Evolutionary conservation across 306 rosid genomes (phyloP).

Genomic region (Cucurbita ficifolia): DNA sequence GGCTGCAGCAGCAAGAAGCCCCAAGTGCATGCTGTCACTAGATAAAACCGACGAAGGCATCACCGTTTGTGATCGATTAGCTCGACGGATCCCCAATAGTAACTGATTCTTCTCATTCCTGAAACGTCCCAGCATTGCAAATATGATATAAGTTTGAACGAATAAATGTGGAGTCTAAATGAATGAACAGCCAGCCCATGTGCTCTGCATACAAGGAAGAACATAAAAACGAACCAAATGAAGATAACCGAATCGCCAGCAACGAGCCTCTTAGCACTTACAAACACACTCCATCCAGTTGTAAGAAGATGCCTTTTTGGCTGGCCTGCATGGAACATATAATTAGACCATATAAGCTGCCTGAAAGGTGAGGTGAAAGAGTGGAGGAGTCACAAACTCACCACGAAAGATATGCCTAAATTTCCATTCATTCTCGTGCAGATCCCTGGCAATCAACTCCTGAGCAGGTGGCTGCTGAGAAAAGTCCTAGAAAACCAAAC

Average conservation of each 20-base stretch:
- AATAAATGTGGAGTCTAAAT: neutral
- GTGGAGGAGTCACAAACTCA: slow-evolving; percentile 18
- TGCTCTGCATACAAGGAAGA: neutral
- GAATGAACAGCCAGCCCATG: neutral
- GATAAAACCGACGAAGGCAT: slow-evolving; percentile 98
- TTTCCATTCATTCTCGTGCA: slow-evolving; percentile 96
- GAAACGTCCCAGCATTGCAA: slow-evolving; percentile 1
- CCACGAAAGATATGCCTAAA: slow-evolving; percentile 98
- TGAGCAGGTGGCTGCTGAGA: slow-evolving; percentile 92
- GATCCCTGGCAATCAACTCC: slow-evolving; percentile 88
- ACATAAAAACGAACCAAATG: slow-evolving; percentile 53
- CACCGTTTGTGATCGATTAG: slow-evolving; percentile 85
- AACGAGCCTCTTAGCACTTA: slow-evolving; percentile 89
- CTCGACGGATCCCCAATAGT: slow-evolving; percentile 83
- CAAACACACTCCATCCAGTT: slow-evolving; percentile 99
- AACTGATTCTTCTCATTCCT: slow-evolving; percentile 97
- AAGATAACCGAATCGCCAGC: slow-evolving; percentile 98
- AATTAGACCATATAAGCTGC: neutral
- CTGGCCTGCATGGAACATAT: slow-evolving; percentile 51
- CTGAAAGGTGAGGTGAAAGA: neutral
- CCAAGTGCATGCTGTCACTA: slow-evolving; percentile 98
- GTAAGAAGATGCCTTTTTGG: slow-evolving; percentile 98
- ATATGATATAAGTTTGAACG: neutral
- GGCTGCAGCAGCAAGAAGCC: slow-evolving; percentile 99
- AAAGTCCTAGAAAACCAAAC: slow-evolving; percentile 51